Conservation (phyloP, 768 basidiomycete species). For the Mycena alexandri region DNA sequence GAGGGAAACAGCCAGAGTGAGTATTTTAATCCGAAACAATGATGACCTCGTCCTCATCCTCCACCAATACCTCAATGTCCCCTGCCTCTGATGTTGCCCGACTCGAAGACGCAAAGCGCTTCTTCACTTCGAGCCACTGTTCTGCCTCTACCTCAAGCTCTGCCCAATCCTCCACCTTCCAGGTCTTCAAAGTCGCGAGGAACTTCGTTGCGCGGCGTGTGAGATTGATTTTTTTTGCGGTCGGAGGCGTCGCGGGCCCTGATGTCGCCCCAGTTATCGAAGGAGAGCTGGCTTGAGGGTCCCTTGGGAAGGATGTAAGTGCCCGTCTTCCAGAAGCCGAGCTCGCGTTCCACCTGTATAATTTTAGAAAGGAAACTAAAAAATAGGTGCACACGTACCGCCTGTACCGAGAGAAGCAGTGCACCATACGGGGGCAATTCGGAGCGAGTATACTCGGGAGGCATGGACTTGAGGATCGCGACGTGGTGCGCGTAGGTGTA, state of each 20-base stretch:
- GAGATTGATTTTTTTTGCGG: conserved; percentile 5
- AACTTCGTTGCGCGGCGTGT: conserved; percentile 17
- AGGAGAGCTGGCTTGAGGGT: not conserved
- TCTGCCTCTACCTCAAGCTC: not conserved
- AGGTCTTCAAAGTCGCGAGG: too few species aligned
- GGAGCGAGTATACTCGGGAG: not conserved
- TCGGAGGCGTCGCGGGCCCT: not conserved
- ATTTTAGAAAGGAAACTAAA: not conserved
- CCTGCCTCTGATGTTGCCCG: not conserved
- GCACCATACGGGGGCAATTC: not conserved
- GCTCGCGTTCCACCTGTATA: conserved; percentile 18
- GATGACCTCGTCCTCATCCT: not conserved
- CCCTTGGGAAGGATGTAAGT: conserved; percentile 3
- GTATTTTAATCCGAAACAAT: conserved; percentile 5
- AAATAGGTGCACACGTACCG: not conserved
- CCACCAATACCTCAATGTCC: not conserved
- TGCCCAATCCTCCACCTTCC: conserved; percentile 6
- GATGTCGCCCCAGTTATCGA: conserved; percentile 20
- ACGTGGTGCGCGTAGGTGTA: conserved; percentile 3
- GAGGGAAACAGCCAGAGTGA: too few species aligned
- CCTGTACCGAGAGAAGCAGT: not conserved
- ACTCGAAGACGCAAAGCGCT: not conserved
- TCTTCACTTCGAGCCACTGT: not conserved
- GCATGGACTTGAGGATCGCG: not conserved
- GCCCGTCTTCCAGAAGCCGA: conserved; percentile 8